These are phyloP conservation scores for Fraxinus albicans DNA, from an alignment of 305 asterid genomes.

Conservation along the genomic window DNA sequence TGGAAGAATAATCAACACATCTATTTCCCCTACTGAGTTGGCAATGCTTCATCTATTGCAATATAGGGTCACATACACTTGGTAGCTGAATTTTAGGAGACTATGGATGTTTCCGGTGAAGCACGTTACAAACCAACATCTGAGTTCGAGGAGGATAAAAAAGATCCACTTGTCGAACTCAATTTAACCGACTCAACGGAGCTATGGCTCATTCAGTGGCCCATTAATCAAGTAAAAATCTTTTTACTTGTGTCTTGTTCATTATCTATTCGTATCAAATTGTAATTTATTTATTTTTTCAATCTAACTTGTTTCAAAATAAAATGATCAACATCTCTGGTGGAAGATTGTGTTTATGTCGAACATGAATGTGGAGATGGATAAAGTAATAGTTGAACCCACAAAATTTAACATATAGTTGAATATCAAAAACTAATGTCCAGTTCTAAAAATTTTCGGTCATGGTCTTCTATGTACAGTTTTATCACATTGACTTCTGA, in stretches of 20 bases:
- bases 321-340: neutral
- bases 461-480: neutral
- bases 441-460: neutral
- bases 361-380: neutral
- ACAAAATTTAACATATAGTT: neutral
- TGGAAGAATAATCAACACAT: neutral
- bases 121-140: constrained; percentile 37
- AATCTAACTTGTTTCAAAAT: neutral
- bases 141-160: constrained; percentile 53
- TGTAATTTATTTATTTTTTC: neutral
- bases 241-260: neutral
- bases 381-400: neutral
- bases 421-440: neutral
- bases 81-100: constrained; percentile 16
- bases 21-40: neutral
- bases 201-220: constrained; percentile 84
- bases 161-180: constrained; percentile 53
- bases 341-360: neutral
- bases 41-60: neutral
- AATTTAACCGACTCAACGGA: constrained; percentile 54
- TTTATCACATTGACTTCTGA: neutral
- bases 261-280: neutral
- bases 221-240: constrained; percentile 49
- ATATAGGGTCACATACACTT: neutral
- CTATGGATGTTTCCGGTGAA: constrained; percentile 25